Percentiles rank a stretch among this genome's conserved stretches.
phyloP scores from a whole-genome alignment of 2,329 filamentous ascomycete genomes.

The Albifimbria verrucaria region DNA sequence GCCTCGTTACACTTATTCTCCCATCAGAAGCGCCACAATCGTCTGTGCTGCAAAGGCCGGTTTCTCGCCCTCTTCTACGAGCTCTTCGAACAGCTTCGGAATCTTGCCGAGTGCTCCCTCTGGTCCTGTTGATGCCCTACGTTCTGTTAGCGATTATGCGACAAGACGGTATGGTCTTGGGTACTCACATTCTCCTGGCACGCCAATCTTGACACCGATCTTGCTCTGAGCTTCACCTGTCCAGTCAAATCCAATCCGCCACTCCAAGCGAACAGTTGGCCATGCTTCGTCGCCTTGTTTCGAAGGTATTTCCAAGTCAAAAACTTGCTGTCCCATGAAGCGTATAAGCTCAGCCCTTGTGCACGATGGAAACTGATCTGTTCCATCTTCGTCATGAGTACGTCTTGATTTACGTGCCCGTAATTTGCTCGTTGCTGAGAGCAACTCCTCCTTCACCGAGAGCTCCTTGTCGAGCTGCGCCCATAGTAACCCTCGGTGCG shows the following conservation, averaged over 20 bases:
- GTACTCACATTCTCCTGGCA: conserved; percentile 62
- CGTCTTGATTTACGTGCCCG: conserved; percentile 20
- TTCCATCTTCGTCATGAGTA: conserved; percentile 13
- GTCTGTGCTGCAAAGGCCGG: conserved; percentile 55
- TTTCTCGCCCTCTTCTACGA: conserved; percentile 54
- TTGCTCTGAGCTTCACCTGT: conserved; percentile 65
- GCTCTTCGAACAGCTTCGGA: conserved; percentile 56
- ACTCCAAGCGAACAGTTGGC: conserved; percentile 52
- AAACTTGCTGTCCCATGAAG: conserved; percentile 49
- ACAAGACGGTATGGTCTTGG: accelerated
- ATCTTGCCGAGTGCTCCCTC: conserved; percentile 53
- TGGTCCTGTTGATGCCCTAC: conserved; percentile 61
- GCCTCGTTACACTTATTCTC: conserved; percentile 28
- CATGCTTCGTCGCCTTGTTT: conserved; percentile 26
- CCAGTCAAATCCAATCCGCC: conserved; percentile 68
- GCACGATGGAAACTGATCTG: conserved; percentile 5
- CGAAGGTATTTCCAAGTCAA: conserved; percentile 40
- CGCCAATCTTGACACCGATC: conserved; percentile 50
- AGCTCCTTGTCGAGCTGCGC: conserved; percentile 48
- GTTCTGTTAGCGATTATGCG: conserved; percentile 12
- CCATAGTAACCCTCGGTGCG: conserved; percentile 63
- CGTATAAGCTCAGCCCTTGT: conserved; percentile 44
- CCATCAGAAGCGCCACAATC: conserved; percentile 57
- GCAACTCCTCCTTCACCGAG: conserved; percentile 23
- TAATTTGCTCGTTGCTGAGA: conserved; percentile 16